Percentiles rank a stretch among this genome's conserved stretches.
Conservation (phyloP, 768 basidiomycete species). For the Pulveroboletus sp. region DNA sequence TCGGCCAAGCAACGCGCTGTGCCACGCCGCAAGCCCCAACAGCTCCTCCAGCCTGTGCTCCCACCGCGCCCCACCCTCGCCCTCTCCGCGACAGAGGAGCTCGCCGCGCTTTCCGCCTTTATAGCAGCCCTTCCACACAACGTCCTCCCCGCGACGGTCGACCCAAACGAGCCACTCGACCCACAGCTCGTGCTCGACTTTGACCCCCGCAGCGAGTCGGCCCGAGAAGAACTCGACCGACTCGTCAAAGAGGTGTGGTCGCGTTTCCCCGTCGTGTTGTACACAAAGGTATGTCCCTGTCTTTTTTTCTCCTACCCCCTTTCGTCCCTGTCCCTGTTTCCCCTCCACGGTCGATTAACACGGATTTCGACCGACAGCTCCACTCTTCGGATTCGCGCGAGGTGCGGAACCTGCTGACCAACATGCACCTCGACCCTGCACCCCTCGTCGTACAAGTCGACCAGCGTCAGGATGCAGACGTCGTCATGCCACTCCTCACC, state of each 20-base stretch:
- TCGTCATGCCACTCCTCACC: slow-evolving; percentile 56
- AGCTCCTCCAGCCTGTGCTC: slow-evolving; percentile 6
- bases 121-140: slow-evolving; percentile 72
- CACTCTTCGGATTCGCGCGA: slow-evolving; percentile 67
- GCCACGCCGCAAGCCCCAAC: slow-evolving; percentile 18
- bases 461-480: slow-evolving; percentile 62
- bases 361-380: slow-evolving; percentile 34
- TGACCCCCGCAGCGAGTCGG: slow-evolving; percentile 64
- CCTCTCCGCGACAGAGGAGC: slow-evolving; percentile 56
- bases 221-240: slow-evolving; percentile 53
- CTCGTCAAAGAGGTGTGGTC: slow-evolving; percentile 68
- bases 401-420: slow-evolving; percentile 53
- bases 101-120: slow-evolving; percentile 72
- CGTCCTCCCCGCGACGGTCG: slow-evolving; percentile 60
- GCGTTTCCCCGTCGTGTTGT: slow-evolving; percentile 70
- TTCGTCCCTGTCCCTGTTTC: background rate
- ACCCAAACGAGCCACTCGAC: slow-evolving; percentile 65
- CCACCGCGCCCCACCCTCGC: slow-evolving; percentile 37
- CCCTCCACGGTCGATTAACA: slow-evolving; percentile 7
- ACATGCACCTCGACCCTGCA: slow-evolving; percentile 54
- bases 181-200: slow-evolving; percentile 82
- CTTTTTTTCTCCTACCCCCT: background rate
- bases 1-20: slow-evolving; percentile 3
- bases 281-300: slow-evolving; percentile 52
- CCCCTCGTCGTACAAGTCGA: slow-evolving; percentile 72